Conservation (phyloP, 169 alveolate genomes). For the Cryptosporidium xiaoi region DNA sequence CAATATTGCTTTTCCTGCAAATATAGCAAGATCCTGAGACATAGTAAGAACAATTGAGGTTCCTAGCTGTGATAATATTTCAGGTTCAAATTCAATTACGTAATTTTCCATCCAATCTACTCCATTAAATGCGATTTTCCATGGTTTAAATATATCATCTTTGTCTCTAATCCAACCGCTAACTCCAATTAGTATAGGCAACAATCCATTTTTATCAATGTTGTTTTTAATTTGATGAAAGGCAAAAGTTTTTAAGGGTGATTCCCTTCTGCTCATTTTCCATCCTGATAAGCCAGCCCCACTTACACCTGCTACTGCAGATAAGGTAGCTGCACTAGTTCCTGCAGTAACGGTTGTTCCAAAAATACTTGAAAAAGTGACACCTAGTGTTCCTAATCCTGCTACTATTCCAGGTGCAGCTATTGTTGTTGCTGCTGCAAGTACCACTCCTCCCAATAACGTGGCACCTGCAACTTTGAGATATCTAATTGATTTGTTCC, state of each 20-base stretch:
- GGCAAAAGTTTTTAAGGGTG: conserved; percentile 40
- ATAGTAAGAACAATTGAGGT: conserved; percentile 49
- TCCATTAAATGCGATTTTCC: conserved; percentile 65
- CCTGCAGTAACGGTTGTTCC: conserved; percentile 51
- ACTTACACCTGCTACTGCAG: conserved; percentile 70
- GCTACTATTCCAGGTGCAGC: conserved; percentile 74
- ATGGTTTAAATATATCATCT: conserved; percentile 49
- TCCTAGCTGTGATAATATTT: conserved; percentile 44
- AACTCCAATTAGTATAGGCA: conserved; percentile 57
- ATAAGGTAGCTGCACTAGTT: conserved; percentile 55
- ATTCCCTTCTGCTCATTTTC: conserved; percentile 75
- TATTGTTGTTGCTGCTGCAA: conserved; percentile 69
- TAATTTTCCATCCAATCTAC: conserved; percentile 72
- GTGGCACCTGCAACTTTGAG: conserved; percentile 71
- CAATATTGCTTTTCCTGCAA: conserved; percentile 73
- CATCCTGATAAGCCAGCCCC: conserved; percentile 73
- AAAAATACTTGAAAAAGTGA: conserved; percentile 37
- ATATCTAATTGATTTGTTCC: conserved; percentile 52
- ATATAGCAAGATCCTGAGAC: conserved; percentile 75
- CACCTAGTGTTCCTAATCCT: conserved; percentile 60
- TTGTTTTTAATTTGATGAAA: conserved; percentile 35
- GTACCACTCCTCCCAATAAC: conserved; percentile 41
- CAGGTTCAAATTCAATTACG: conserved; percentile 66
- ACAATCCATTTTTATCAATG: conserved; percentile 26
- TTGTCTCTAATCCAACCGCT: conserved; percentile 63